Percentiles rank a stretch among this genome's conserved stretches.
These are phyloP conservation scores for Tylopilus sp. DNA, from an alignment of 768 basidiomycete species.

Conservation along the genomic window DNA sequence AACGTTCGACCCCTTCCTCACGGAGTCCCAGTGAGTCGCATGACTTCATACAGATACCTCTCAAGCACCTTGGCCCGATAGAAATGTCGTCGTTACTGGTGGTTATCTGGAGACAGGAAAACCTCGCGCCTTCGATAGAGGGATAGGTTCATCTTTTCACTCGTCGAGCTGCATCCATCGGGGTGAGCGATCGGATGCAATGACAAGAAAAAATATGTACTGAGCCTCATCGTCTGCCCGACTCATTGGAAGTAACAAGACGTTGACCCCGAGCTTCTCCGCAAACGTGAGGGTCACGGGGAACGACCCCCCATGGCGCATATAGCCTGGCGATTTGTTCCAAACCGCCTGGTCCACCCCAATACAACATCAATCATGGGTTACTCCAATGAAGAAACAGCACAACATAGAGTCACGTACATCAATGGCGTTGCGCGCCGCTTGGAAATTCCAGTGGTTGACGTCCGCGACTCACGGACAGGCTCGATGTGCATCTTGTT, in stretches of 20 bases:
- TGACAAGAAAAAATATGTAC: conserved; percentile 41
- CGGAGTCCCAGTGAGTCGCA: conserved; percentile 11
- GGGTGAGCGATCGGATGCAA: neutral
- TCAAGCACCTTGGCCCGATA: conserved; percentile 33
- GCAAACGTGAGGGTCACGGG: conserved; percentile 94
- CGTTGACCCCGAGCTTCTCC: conserved; percentile 81
- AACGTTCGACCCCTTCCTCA: conserved; percentile 9
- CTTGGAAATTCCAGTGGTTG: conserved; percentile 91
- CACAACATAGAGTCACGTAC: conserved; percentile 29
- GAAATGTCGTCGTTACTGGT: neutral
- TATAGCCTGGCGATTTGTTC: conserved; percentile 72
- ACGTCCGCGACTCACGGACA: conserved; percentile 81
- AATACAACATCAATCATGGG: neutral
- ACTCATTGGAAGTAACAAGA: conserved; percentile 91
- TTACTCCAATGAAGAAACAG: neutral
- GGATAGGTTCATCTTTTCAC: conserved; percentile 88
- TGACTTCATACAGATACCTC: conserved; percentile 25
- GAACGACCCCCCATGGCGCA: conserved; percentile 91
- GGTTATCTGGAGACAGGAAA: neutral
- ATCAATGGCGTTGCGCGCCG: conserved; percentile 81
- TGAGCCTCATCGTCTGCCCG: conserved; percentile 93
- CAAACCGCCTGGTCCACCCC: conserved; percentile 43
- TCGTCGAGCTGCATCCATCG: conserved; percentile 61
- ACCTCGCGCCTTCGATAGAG: conserved; percentile 68
- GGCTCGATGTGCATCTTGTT: conserved; percentile 71